Evolutionary conservation across 139 green algal species (phyloP).

Genomic region (Chlorella sp.): DNA sequence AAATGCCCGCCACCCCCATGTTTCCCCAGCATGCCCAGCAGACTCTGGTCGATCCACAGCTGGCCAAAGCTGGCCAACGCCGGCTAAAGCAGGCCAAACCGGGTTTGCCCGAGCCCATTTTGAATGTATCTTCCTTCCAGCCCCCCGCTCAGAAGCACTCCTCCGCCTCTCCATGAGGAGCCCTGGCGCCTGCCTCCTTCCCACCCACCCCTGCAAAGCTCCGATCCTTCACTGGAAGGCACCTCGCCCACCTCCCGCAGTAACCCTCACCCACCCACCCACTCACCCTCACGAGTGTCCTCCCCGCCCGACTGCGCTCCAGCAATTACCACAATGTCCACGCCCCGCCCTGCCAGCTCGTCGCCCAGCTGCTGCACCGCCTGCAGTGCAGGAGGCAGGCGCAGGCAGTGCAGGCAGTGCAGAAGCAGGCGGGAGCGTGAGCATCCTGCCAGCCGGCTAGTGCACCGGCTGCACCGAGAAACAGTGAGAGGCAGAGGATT

Average conservation of each 20-base stretch:
- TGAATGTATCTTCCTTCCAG: no score
- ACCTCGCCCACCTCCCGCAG: no score
- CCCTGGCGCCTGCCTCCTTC: neutral
- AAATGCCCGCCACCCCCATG: neutral
- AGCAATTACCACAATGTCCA: conserved; percentile 33
- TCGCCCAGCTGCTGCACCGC: neutral
- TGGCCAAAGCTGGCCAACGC: no score
- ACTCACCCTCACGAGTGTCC: conserved; percentile 36
- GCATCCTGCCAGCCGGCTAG: neutral
- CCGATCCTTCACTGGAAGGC: no score
- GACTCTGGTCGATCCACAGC: no score
- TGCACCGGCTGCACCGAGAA: neutral
- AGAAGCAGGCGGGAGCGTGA: neutral
- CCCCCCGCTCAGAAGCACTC: no score
- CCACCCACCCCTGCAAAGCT: no score
- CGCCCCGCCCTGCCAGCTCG: conserved; percentile 6
- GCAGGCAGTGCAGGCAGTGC: neutral
- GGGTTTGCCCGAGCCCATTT: no score
- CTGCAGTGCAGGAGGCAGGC: neutral
- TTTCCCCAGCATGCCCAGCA: neutral
- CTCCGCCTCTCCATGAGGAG: no score
- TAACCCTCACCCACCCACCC: neutral
- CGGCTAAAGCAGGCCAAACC: neutral
- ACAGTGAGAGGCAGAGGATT: neutral
- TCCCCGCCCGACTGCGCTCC: conserved; percentile 23